Evolutionary conservation across 352 stramenopile species (phyloP), one percentile per base, ranked within the genome.

Genomic region (Phytophthora multivora): DNA sequence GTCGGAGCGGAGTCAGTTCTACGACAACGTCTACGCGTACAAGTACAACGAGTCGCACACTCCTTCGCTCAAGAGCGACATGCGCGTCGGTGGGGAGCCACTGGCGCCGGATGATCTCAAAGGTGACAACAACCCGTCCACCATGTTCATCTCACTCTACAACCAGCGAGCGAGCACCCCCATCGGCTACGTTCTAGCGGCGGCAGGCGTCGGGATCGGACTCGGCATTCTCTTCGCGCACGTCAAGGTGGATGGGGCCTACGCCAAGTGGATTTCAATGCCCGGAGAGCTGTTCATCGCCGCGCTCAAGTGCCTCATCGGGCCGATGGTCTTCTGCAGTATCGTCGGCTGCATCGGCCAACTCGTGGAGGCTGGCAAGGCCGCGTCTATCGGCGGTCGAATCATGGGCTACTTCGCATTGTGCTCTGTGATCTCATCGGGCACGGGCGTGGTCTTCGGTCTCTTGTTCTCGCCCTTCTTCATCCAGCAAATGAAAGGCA

Each of bases 271-370:
- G 79, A 70, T 90, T 63, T 70, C 69, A 10, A 54, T 90, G 25
- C 81, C 81, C 0, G 81, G 81, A n/a, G 65, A 88, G 9, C 57
- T 90, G 4, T 90, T 90, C 54, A 75, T 90, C 18, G 36, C 69
- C 6, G 79, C 81, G 8, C 72, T 88, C 53, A 84, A 77, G 59
- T 89, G 81, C 38, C 31, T 89, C 1, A 82, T 90, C 40, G 66
- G 80, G 12, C 81, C 81, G n/a, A 80, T 89, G 70, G 75, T 90
- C 5, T 88, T 88, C 45, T 88, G 79, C 73, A 86, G 69, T 26
- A 77, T 91, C 36, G 77, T 85, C 19, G 63, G 79, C 23, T 83
- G 70, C 28, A 81, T 91, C 28, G 73, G 76, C 6, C 75, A 91
- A 45, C 70, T 88, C 9, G 70, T 87, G 23, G 63, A 80, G 45